Base-by-base conservation (phyloP, 179 eudicot genomes). In the Spergularia azorica region DNA sequence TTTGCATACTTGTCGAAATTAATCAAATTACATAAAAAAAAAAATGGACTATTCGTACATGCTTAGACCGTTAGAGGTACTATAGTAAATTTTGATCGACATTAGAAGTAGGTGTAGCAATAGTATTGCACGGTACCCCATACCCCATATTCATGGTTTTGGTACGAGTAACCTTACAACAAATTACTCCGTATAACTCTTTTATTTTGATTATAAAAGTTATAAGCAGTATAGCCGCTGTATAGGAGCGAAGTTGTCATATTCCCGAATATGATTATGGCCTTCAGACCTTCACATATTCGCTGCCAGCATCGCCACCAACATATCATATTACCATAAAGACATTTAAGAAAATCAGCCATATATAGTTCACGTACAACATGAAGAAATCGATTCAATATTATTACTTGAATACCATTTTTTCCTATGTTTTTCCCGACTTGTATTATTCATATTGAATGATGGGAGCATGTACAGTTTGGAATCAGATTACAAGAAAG, bases 401-500 rank as follows among this genome's bases (percentile, higher is more conserved):
- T 69, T 46, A 32, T 43, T 54, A 52, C 12, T 73, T 63, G 72
- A 80, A 41, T 59, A 21, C 79, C 39, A 74, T 75, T 74, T 17
- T 38, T 14, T 63, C 5, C n/a, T 70, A 72, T 46, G 9, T 46
- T 73, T 81, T 81, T 69, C 74, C 52, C 70, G 43, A 67, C 63
- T 74, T 69, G 67, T 63, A 82, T 67, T 54, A 80, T 78, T 74
- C 70, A 68, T 70, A 82, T 63, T 81, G 76, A 81, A 82, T 82
- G 39, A 77, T 81, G 75, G 74, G 58, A 67, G 57, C 79, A 43
- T 67, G 77, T 77, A 59, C 69, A 16, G 14, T 66, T 38, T 76
- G 55, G 70, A 60, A 68, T 74, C 15, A 26, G n/a, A 18, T 50
- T 75, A 74, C 63, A 65, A 11, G 64, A 55, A 77, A 67, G 70